Conservation (phyloP, 2,329 filamentous ascomycete species). For the Rhinocladiella similis region DNA sequence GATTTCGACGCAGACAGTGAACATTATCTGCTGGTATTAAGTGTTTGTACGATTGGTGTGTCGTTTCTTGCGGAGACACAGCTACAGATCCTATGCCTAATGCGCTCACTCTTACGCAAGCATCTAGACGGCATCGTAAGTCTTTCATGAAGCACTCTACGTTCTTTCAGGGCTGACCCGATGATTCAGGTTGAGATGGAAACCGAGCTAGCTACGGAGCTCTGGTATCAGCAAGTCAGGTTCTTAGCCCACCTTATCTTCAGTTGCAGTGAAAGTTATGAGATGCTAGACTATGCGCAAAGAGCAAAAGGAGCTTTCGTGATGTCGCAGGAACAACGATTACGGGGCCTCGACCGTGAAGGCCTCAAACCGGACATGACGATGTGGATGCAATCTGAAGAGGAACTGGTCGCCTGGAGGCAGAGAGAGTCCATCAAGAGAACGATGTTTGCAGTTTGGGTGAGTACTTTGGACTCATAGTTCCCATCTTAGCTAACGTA, state of each 20-base stretch:
- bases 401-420: neutral
- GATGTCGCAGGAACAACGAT: constrained; percentile 1
- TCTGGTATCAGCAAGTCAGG: constrained; percentile 6
- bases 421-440: neutral
- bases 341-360: neutral
- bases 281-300: constrained; percentile 1
- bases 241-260: constrained; percentile 3
- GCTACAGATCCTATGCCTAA: neutral
- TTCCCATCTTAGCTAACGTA: neutral
- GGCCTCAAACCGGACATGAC: neutral
- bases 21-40: constrained; percentile 1
- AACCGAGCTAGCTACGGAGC: neutral
- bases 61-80: constrained; percentile 2
- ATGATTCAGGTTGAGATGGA: neutral
- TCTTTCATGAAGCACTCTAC: neutral
- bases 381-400: constrained; percentile 1
- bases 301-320: neutral
- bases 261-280: neutral
- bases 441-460: neutral
- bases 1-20: neutral
- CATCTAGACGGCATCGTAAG: neutral
- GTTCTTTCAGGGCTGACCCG: neutral
- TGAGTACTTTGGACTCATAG: neutral
- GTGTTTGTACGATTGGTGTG: neutral
- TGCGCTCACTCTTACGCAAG: constrained; percentile 1